Evolutionary conservation across 1,139 yeast species (phyloP).

Genomic region (Geotrichum restrictum): DNA sequence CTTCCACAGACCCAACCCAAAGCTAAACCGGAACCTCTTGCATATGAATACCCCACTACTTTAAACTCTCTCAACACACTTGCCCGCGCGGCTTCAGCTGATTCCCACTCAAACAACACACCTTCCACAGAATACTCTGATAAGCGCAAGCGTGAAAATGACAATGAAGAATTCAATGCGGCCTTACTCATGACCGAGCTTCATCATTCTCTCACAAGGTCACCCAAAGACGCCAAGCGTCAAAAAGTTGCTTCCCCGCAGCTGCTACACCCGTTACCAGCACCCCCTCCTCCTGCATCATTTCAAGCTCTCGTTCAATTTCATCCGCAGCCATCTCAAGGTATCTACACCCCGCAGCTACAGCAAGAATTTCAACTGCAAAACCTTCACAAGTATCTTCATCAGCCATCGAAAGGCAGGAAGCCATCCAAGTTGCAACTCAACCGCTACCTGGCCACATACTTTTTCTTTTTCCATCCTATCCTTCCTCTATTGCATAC

Average conservation of each 20-base stretch:
- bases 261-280: conserved; percentile 18
- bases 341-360: conserved; percentile 28
- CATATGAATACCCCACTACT: neutral
- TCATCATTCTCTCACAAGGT: conserved; percentile 25
- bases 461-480: conserved; percentile 38
- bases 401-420: conserved; percentile 4
- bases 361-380: conserved; percentile 24
- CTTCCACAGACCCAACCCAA: neutral
- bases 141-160: conserved; percentile 4
- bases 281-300: conserved; percentile 8
- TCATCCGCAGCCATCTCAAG: neutral
- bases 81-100: conserved; percentile 15
- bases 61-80: conserved; percentile 11
- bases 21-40: conserved; percentile 4
- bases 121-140: neutral
- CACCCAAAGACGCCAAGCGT: conserved; percentile 4
- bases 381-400: conserved; percentile 23
- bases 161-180: conserved; percentile 29
- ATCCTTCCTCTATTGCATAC: conserved; percentile 38
- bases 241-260: conserved; percentile 5
- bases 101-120: conserved; percentile 16
- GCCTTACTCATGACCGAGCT: conserved; percentile 34
- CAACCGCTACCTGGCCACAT: conserved; percentile 36
- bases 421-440: conserved; percentile 32
- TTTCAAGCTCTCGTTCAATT: conserved; percentile 2